A percentile compares a stretch with the other conserved stretches of the same genome.
Evolutionary conservation across 805 yeast genomes (phyloP).

Genomic region (Candida silvicultrix): DNA sequence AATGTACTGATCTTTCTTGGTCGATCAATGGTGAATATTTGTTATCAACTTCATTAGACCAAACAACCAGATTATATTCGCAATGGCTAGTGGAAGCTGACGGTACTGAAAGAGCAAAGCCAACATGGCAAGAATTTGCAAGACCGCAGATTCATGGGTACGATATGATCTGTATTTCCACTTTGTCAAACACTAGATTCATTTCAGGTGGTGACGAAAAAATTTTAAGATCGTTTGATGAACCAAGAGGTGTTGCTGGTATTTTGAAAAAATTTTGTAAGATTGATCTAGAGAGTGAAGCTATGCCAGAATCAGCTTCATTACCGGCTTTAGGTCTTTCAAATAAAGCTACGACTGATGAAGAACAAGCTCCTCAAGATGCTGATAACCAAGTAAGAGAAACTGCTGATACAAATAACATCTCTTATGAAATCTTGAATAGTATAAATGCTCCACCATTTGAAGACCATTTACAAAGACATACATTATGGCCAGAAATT

Average conservation of each 20-base stretch:
- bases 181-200: conserved; percentile 54
- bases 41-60: conserved; percentile 80
- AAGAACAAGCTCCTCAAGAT: conserved; percentile 19
- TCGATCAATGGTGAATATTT: conserved; percentile 58
- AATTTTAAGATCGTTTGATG: conserved; percentile 79
- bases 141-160: conserved; percentile 98
- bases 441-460: conserved; percentile 59
- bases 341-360: conserved; percentile 69
- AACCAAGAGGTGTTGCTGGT: conserved; percentile 72
- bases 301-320: conserved; percentile 76
- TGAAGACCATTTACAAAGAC: conserved; percentile 88
- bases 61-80: conserved; percentile 82
- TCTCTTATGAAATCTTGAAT: conserved; percentile 40
- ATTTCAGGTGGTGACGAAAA: conserved; percentile 97
- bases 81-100: conserved; percentile 40
- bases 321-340: conserved; percentile 92
- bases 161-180: conserved; percentile 80
- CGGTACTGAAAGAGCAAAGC: conserved; percentile 22
- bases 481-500: conserved; percentile 89
- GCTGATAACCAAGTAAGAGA: conserved; percentile 26
- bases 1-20: conserved; percentile 79
- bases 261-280: conserved; percentile 52
- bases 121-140: conserved; percentile 85
- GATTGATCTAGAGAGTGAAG: conserved; percentile 25
- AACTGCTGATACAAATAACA: conserved; percentile 28